Percentiles rank a stretch among this genome's conserved stretches.
phyloP scores from a whole-genome alignment of 257 asterid genomes.

The Datura wrightii region DNA sequence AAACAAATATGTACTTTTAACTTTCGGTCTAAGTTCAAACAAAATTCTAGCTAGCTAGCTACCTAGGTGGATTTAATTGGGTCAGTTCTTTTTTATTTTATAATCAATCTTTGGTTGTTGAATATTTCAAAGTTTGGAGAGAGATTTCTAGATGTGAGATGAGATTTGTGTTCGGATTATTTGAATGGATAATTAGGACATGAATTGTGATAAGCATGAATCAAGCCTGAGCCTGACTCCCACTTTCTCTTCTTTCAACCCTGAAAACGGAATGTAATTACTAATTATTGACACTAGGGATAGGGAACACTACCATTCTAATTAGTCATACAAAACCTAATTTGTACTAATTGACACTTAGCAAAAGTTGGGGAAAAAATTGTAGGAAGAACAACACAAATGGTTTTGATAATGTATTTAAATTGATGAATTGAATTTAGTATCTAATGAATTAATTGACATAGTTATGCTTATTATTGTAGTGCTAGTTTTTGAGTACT shows the following conservation, averaged over 20 bases:
- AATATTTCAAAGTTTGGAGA: neutral
- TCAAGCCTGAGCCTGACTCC: neutral
- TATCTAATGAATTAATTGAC: no score
- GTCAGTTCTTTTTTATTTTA: neutral
- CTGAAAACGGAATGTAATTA: neutral
- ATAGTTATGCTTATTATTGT: no score
- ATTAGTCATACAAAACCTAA: neutral
- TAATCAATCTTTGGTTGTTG: neutral
- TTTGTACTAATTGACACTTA: neutral
- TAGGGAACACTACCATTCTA: no score
- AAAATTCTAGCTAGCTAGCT: neutral
- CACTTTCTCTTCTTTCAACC: neutral
- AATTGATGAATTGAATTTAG: no score
- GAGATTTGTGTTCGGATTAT: neutral
- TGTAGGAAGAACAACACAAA: no score
- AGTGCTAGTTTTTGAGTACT: no score
- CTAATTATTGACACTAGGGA: neutral
- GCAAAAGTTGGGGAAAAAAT: no score
- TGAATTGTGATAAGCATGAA: neutral
- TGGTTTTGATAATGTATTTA: no score
- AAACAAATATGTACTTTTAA: neutral
- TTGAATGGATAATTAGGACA: neutral
- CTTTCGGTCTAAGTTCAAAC: neutral
- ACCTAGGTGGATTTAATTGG: neutral
- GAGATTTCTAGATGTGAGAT: neutral